Evolutionary conservation across 202 grass and related monocot genomes (phyloP), one percentile per base, ranked within the genome.

Genomic region (Setaria viridis): DNA sequence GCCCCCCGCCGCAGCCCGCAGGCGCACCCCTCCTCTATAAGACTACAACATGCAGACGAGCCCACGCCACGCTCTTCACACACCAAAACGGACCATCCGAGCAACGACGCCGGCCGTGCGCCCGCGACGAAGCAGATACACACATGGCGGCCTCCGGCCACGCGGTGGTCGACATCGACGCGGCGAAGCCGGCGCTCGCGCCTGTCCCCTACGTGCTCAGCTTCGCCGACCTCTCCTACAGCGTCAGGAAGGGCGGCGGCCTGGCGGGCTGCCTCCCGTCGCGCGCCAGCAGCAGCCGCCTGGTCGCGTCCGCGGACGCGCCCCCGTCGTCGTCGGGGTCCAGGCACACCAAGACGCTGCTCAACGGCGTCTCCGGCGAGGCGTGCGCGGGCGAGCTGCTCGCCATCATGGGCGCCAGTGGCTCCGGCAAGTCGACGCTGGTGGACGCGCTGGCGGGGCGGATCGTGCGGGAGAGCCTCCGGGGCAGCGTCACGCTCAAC

Each of bases 341-440:
- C 57, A 1, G 58, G n/a, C 21, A 53, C 37, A 87, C 87, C 17
- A 95, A 91, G 85, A 70, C 73, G 1, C 83, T 98, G 9, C 89
- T 95, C 4, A 69, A 84, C n/a, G 84, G 82, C 48, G 67, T 98
- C 76, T 93, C 93, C 25, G 91, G 95, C 0, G 82, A 90, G 48
- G 92, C 91, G 0, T 60, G 85, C 5, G 89, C 83, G 14, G 95
- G 92, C 2, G 93, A 98, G 73, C 87, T 98, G 2, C 84, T 93
- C n/a, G 95, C 91, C 0, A 85, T 98, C 7, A 88, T 98, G 72
- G 95, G 95, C n/a, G 77, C 93, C 15, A 98, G 95, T 59, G 93
- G 95, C 0, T 98, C 95, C 0, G 95, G 95, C 34, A 98, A 95
- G 77, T 98, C 95, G 0, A 98, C 92, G 1, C 84, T 98, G 0